These are phyloP conservation scores for Diplodia intermedia DNA, from an alignment of 2,329 filamentous ascomycete genomes.

Conservation along the genomic window DNA sequence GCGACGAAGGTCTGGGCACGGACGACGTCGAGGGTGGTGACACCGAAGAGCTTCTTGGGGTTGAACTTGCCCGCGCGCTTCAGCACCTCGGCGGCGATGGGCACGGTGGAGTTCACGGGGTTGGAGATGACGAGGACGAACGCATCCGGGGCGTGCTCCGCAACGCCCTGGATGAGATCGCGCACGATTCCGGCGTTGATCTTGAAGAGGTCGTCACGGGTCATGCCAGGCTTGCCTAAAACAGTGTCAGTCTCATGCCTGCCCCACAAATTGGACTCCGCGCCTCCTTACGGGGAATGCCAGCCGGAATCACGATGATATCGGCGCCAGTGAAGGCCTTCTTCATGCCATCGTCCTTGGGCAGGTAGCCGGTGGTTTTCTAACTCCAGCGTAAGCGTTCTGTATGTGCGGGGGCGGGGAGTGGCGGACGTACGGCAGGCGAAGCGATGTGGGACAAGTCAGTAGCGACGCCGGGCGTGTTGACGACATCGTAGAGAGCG, in stretches of 20 bases:
- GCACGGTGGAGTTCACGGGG: conserved; percentile 98
- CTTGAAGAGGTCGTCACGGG: conserved; percentile 98
- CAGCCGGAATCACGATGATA: conserved; percentile 95
- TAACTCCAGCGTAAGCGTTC: conserved; percentile 46
- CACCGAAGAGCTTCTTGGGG: conserved; percentile 94
- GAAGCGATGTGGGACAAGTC: conserved; percentile 98
- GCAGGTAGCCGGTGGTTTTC: conserved; percentile 89
- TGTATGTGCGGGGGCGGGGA: neutral
- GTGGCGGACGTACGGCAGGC: conserved; percentile 67
- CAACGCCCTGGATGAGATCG: conserved; percentile 85
- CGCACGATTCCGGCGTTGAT: conserved; percentile 99
- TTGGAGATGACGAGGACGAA: conserved; percentile 98
- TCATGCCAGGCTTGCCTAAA: conserved; percentile 98
- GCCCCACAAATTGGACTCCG: conserved; percentile 3
- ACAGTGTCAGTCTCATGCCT: conserved; percentile 9
- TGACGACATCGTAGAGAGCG: conserved; percentile 98
- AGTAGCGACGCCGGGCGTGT: conserved; percentile 93
- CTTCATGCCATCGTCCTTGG: conserved; percentile 83
- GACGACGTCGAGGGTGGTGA: conserved; percentile 98
- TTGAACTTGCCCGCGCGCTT: conserved; percentile 94
- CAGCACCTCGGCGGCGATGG: conserved; percentile 95
- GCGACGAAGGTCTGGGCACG: conserved; percentile 97
- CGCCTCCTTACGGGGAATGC: conserved; percentile 81
- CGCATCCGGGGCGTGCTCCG: conserved; percentile 88
- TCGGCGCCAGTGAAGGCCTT: conserved; percentile 89